Evolutionary conservation across 139 green algal species (phyloP), one percentile per base, ranked within the genome.

Genomic region (Chlorella sp.): DNA sequence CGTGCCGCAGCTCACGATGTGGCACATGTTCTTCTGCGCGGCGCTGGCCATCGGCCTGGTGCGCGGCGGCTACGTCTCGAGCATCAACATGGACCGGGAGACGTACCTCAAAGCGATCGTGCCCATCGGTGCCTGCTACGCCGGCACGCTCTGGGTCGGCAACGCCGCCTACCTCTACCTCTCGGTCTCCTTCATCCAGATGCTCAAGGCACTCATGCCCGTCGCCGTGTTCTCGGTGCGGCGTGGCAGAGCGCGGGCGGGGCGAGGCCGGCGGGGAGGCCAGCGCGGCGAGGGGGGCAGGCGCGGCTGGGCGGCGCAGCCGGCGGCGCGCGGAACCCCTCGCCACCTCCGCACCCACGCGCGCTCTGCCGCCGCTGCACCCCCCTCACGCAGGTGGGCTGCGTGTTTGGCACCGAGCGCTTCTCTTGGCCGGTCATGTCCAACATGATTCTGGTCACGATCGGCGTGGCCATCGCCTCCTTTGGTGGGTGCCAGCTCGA

Each of bases 111-210:
- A 83, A 7, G 87, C 81, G 33, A 93, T 97, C n/a, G 76, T 98
- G 9, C 94, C 94, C 8, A 96, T 98, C 29, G 92, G 93, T 25
- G 83, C 93, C 12, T 92, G 97, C 48, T 99, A 97, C 81, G 92
- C 96, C 21, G 78, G 87, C 36, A 95, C 84, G 59, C 84, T 99
- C 29, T 99, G 96, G 96, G 88, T 98, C 29, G 92, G 86, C 71
- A 99, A 99, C 84, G 93, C 92, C 0, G 86, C 96, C 3, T 99
- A 99, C 91, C 84, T 99, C 4, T 97, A 99, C 83, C 87, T 99
- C 38, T 93, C 83, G 8, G 94, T 99, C 0, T 96, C 95, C 17
- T 99, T 98, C 87, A 98, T 99, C 48, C 96, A 99, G 77, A 99
- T 99, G 96, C 89, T 95, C 48, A 99, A 99, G 83, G 80, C 75